Evolutionary conservation across 1,284 basidiomycete genomes (phyloP), one percentile per base, ranked within the genome.

Genomic region (Violaceomyces palustris): DNA sequence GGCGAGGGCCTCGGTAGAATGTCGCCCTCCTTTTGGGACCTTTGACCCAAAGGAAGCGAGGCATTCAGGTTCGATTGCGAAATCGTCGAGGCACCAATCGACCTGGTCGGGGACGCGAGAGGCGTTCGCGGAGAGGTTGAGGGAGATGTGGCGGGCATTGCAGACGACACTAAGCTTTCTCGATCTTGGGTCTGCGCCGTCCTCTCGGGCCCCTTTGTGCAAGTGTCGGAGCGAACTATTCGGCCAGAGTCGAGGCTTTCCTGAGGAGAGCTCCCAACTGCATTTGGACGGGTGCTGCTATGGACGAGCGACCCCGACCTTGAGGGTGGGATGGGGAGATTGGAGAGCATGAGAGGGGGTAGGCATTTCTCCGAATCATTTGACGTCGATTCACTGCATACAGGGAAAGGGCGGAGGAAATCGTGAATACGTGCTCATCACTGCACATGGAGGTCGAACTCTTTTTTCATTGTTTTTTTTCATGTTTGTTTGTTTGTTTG

Each of bases 321-420:
- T 5, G 52, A 55, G 2, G 52, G 52, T 12, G 52, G 44, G n/a
- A 55, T 55, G 11, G 46, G 52, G 11, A 44, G 43, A 26, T 50
- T 39, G n/a, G 43, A 42, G 7, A 40, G 52, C 47, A 55, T 40
- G 23, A 55, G 19, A 12, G 52, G 52, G 12, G 52, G 52, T 17
- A 55, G 37, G 14, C 40, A 50, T 18, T 17, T 19, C 5, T 45
- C 42, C n/a, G n/a, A 10, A 18, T 32, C 17, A 14, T 31, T 17
- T n/a, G 6, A 31, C 18, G 29, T 14, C 14, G 6, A 17, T 7
- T 6, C n/a, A 17, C 6, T 31, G 29, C n/a, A 31, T 7, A 7
- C 29, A 14, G 14, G 18, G 14, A 31, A 17, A n/a, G 29, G 29
- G 6, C 6, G 18, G 14, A 31, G n/a, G n/a, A n/a, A 31, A 17